These are phyloP conservation scores for Colletotrichum agaves DNA, from an alignment of 2,329 filamentous ascomycete species.

Conservation along the genomic window DNA sequence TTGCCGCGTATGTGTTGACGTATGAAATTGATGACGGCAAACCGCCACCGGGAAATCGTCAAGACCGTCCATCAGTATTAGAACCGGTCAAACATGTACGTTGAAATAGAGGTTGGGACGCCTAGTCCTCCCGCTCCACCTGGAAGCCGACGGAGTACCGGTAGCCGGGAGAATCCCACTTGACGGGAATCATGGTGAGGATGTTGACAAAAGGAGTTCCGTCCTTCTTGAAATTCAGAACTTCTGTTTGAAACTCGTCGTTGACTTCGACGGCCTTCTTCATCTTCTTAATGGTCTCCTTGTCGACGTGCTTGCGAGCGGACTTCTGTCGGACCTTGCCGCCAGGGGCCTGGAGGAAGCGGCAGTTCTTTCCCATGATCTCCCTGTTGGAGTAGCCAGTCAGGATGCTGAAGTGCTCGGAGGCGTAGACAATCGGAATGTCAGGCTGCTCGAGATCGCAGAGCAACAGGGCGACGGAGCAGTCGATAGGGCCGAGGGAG, in stretches of 20 bases:
- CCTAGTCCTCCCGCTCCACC: constrained; percentile 66
- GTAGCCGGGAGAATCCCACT: constrained; percentile 71
- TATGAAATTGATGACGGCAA: not conserved
- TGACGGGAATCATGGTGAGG: constrained; percentile 85
- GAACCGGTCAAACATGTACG: not conserved
- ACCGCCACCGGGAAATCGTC: too few relatives aligned
- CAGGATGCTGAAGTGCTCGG: constrained; percentile 80
- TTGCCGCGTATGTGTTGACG: not conserved
- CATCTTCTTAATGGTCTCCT: constrained; percentile 69
- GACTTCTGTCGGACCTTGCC: constrained; percentile 70
- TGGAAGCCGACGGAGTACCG: constrained; percentile 86
- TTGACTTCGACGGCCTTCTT: constrained; percentile 56
- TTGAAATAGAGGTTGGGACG: constrained; percentile 26
- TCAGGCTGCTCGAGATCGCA: constrained; percentile 82
- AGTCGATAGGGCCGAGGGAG: constrained; percentile 83
- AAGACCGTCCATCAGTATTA: not conserved
- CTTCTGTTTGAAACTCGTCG: constrained; percentile 58
- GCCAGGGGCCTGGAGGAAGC: constrained; percentile 83
- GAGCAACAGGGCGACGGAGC: constrained; percentile 85
- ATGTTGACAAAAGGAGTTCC: constrained; percentile 84
- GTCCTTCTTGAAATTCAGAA: constrained; percentile 86
- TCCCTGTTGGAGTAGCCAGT: constrained; percentile 83
- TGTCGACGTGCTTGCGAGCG: constrained; percentile 73
- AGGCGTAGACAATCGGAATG: constrained; percentile 84
- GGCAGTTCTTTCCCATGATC: constrained; percentile 82